Percentiles rank a stretch among this genome's conserved stretches.
phyloP scores from a whole-genome alignment of 2,329 filamentous ascomycete species.

The Botryotinia convoluta region DNA sequence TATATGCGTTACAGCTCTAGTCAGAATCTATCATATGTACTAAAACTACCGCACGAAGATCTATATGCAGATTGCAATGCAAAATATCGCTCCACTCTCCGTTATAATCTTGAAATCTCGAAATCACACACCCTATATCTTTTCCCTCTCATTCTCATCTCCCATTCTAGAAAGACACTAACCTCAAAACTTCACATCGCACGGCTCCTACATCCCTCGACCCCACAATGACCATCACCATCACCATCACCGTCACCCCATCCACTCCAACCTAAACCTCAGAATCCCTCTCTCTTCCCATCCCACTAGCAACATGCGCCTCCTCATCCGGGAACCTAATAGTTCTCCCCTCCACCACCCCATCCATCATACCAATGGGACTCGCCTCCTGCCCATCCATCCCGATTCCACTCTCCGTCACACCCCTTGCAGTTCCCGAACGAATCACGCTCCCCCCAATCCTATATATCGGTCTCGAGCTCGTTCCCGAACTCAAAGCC shows the following conservation, averaged over 20 bases:
- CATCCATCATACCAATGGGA: background rate
- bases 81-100: background rate
- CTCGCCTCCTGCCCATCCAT: background rate
- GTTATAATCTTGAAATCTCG: background rate
- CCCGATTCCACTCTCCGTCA: background rate
- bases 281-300: background rate
- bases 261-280: background rate
- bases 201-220: background rate
- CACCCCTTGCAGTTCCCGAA: background rate
- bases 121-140: background rate
- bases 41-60: background rate
- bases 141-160: background rate
- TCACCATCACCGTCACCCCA: background rate
- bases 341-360: constrained; percentile 35
- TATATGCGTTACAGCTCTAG: background rate
- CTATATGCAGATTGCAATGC: background rate
- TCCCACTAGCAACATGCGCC: background rate
- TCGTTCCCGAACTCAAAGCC: constrained; percentile 11
- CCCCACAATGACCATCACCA: no score
- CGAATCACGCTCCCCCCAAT: constrained; percentile 42
- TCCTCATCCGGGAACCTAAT: constrained; percentile 48
- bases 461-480: constrained; percentile 38
- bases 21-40: background rate
- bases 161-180: background rate
- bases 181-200: background rate